Evolutionary conservation across 345 rosid species (phyloP).

Genomic region (Citrus glauca): DNA sequence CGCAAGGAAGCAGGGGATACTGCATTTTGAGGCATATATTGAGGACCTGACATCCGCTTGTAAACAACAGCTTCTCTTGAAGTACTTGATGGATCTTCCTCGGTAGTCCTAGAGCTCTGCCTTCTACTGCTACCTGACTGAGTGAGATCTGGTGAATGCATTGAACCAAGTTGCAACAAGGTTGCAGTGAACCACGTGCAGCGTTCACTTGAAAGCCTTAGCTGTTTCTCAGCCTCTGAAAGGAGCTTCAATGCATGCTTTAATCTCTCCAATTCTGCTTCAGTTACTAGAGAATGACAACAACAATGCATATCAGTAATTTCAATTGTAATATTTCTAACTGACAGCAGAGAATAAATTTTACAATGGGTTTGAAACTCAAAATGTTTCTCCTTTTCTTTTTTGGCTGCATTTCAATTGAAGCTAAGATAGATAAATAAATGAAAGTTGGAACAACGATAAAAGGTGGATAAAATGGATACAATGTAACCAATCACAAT

Average conservation of each 20-base stretch:
- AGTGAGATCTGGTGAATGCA: conserved; percentile 70
- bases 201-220: conserved; percentile 82
- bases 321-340: not conserved
- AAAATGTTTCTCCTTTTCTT: not conserved
- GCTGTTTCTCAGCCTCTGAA: conserved; percentile 92
- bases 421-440: not conserved
- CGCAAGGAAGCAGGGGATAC: conserved; percentile 50
- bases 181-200: conserved; percentile 98
- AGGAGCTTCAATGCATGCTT: conserved; percentile 97
- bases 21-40: conserved; percentile 37
- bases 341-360: not conserved
- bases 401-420: not conserved
- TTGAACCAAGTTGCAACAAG: conserved; percentile 85
- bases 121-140: conserved; percentile 77
- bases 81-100: conserved; percentile 72
- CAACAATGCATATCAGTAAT: conserved; percentile 1
- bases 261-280: conserved; percentile 74
- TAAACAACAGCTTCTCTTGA: conserved; percentile 56
- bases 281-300: conserved; percentile 56
- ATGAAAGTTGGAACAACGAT: not conserved
- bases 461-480: not conserved
- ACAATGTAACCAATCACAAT: not conserved
- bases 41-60: conserved; percentile 57
- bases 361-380: not conserved
- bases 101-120: conserved; percentile 81